Evolutionary conservation across 164 flowering plant genomes (phyloP).

Genomic region (Aristolochia contorta): DNA sequence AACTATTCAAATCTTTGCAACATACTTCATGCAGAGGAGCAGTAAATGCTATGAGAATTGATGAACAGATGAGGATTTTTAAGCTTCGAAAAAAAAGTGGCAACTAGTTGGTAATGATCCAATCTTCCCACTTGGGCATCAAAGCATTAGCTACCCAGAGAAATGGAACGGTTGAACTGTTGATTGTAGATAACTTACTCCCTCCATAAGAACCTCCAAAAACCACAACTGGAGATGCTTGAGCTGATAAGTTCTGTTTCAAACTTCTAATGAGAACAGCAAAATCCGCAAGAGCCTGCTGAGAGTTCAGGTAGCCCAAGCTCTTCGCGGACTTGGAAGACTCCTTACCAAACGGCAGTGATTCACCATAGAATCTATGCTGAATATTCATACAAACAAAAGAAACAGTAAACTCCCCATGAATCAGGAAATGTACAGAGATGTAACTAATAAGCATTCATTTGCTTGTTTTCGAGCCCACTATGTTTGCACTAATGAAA

Average conservation of each 20-base stretch:
- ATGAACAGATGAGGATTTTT: no score
- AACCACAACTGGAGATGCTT: constrained; percentile 50
- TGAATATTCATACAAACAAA: constrained; percentile 14
- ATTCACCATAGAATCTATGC: constrained; percentile 59
- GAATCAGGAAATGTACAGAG: no score
- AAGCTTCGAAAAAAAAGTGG: no score
- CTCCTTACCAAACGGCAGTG: constrained; percentile 48
- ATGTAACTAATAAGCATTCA: no score
- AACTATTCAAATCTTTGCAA: no score
- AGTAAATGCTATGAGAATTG: no score
- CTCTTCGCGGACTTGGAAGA: constrained; percentile 35
- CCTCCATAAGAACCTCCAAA: constrained; percentile 71
- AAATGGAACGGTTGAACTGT: background rate
- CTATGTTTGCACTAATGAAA: no score
- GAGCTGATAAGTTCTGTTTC: constrained; percentile 48
- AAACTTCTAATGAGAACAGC: constrained; percentile 43
- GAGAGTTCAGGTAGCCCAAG: constrained; percentile 46
- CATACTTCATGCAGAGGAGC: no score
- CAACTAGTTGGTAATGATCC: no score
- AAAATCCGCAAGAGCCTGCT: constrained; percentile 57
- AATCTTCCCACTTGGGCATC: no score
- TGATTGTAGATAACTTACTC: constrained; percentile 12
- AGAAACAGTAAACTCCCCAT: background rate
- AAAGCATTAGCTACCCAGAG: no score
- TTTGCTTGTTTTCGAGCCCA: no score